These are phyloP conservation scores for Chiua virens DNA, from an alignment of 768 basidiomycete genomes.

Conservation along the genomic window DNA sequence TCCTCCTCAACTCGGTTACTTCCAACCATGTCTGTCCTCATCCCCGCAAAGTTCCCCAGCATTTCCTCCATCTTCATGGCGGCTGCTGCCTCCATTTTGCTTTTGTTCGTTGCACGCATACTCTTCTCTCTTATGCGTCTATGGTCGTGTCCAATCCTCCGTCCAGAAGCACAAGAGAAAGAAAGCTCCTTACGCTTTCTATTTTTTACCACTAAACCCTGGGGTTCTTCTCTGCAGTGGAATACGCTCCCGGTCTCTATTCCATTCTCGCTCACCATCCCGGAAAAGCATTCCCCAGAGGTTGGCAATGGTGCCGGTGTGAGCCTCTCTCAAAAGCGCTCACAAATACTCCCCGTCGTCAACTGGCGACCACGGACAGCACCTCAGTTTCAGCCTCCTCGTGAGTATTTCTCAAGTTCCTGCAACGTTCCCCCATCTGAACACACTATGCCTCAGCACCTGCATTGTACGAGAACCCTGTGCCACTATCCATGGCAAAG, in stretches of 20 bases:
- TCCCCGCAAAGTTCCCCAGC: slow-evolving; percentile 29
- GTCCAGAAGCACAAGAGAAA: slow-evolving; percentile 17
- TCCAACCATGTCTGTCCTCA: slow-evolving; percentile 31
- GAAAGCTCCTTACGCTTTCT: neutral
- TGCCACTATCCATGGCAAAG: slow-evolving; percentile 50
- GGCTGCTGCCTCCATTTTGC: slow-evolving; percentile 24
- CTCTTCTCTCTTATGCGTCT: slow-evolving; percentile 27
- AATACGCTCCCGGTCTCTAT: slow-evolving; percentile 27
- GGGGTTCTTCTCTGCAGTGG: slow-evolving; percentile 25
- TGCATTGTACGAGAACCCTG: slow-evolving; percentile 42
- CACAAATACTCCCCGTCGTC: slow-evolving; percentile 14
- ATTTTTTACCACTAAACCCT: slow-evolving; percentile 5
- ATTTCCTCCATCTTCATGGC: slow-evolving; percentile 34
- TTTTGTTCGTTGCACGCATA: slow-evolving; percentile 32
- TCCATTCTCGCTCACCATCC: slow-evolving; percentile 22
- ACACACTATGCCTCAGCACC: slow-evolving; percentile 32
- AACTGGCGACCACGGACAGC: slow-evolving; percentile 24
- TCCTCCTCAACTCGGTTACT: neutral
- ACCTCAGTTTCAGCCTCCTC: slow-evolving; percentile 32
- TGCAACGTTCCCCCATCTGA: neutral
- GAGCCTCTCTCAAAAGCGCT: slow-evolving; percentile 8
- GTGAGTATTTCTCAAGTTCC: slow-evolving; percentile 19
- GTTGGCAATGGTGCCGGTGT: slow-evolving; percentile 8
- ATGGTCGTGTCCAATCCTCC: slow-evolving; percentile 23
- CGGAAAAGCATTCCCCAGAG: slow-evolving; percentile 21